Conservation (phyloP, 2,329 filamentous ascomycete species). For the Scleromitrula shiraiana region DNA sequence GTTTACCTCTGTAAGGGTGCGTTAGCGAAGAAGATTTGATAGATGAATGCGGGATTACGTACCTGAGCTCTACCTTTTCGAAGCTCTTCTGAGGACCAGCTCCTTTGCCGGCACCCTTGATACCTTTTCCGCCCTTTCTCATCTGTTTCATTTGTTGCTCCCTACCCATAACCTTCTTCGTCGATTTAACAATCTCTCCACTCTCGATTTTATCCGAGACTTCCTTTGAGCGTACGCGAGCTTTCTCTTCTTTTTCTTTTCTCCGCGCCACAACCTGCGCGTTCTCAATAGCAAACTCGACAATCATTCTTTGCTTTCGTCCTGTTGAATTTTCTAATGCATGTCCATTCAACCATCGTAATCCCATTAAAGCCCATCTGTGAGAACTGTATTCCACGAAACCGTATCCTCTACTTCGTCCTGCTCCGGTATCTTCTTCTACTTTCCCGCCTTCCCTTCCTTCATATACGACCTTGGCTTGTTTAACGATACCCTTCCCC, state of each 20-base stretch:
- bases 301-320: conserved; percentile 82
- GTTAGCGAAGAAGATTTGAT: neutral
- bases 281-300: conserved; percentile 97
- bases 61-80: conserved; percentile 15
- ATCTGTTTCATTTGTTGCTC: conserved; percentile 30
- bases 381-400: conserved; percentile 97
- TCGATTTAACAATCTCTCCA: conserved; percentile 25
- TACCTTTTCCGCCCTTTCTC: conserved; percentile 29
- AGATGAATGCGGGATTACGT: neutral
- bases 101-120: conserved; percentile 14
- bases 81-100: conserved; percentile 18
- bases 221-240: conserved; percentile 34
- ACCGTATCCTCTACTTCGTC: conserved; percentile 85
- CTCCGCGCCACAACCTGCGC: conserved; percentile 86
- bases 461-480: conserved; percentile 94
- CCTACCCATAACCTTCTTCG: conserved; percentile 28
- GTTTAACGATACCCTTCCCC: conserved; percentile 79
- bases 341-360: conserved; percentile 86
- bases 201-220: conserved; percentile 29
- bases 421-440: conserved; percentile 64
- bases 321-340: conserved; percentile 53
- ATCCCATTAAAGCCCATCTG: conserved; percentile 86
- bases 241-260: conserved; percentile 52
- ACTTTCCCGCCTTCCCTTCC: conserved; percentile 79
- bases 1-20: conserved; percentile 8